A percentile compares a stretch with the other conserved stretches of the same genome.
These are phyloP conservation scores for Epipyxis sp. DNA, from an alignment of 108 stramenopile species.

Conservation along the genomic window DNA sequence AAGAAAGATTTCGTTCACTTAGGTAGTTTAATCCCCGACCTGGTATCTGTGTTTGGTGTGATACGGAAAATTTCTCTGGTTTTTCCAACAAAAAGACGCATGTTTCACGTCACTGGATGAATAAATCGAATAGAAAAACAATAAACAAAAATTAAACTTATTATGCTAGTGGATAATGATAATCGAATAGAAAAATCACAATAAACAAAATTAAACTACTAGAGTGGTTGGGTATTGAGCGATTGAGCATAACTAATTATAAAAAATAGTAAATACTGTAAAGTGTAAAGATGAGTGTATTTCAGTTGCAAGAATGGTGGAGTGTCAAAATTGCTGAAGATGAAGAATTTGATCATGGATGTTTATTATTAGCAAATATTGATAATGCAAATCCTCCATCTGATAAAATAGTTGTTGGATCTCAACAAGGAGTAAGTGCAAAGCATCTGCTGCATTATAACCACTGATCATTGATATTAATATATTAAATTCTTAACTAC, in stretches of 20 bases:
- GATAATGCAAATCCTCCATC: conserved; percentile 18
- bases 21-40: too few species aligned
- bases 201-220: too few species aligned
- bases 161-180: too few species aligned
- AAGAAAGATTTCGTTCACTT: too few species aligned
- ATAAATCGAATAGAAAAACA: background rate
- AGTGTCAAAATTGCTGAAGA: background rate
- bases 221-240: background rate
- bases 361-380: conserved; percentile 3
- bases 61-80: too few species aligned
- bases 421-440: conserved; percentile 23
- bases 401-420: conserved; percentile 17
- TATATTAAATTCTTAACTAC: too few species aligned
- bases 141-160: too few species aligned
- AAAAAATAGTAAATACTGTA: background rate
- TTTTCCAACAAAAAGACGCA: too few species aligned
- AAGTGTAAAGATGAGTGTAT: conserved; percentile 25
- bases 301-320: conserved; percentile 34
- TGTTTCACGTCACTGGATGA: background rate
- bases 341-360: conserved; percentile 26
- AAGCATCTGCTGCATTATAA: too few species aligned
- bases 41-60: too few species aligned
- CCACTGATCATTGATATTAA: too few species aligned
- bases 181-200: too few species aligned
- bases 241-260: background rate